Base-by-base conservation (phyloP, 179 eudicot genomes). In the Nepenthes alata region DNA sequence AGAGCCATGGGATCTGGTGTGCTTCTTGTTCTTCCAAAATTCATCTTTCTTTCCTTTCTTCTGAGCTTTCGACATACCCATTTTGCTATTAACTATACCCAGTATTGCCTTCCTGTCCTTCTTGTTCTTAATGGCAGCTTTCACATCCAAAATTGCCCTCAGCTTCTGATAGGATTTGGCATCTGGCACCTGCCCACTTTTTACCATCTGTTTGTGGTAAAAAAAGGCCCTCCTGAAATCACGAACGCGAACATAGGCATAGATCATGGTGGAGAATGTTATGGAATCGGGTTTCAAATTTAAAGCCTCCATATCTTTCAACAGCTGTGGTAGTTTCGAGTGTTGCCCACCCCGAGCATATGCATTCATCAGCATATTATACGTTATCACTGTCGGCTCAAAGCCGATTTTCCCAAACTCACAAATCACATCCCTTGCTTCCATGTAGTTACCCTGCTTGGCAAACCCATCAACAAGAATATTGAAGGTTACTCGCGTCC, bases 291-390 rank as follows among this genome's bases (percentile, higher is more conserved):
- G 98, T 73, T 74, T 93, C 57, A 89, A 58, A 66, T 78, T 71
- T 9, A 86, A 74, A 39, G 75, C 77, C 3, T 70, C 74, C 98
- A 93, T 93, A 73, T 93, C 98, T 49, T 86, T 80, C 67, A 93
- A 70, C 58, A 93, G 65, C 59, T 93, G 88, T 3, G 98, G 98
- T 59, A 93, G 59, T 71, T 85, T 93, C 12, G 70, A 69, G 16
- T 87, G 81, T 64, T 83, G 93, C 58, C 98, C 97, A 62, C 95
- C 98, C 50, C 95, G 74, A 35, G 90, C 95, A 71, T 93, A 93
- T 16, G 96, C 97, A 62, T 93, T 93, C 70, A 93, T 85, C 54
- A 93, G 80, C 95, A 93, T 93, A 69, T 93, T 93, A 64, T 87
- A 93, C 3, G 97, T 93, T 84, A 89, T 83, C 47, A 86, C 88